A percentile compares a stretch with the other conserved stretches of the same genome.
phyloP scores from a whole-genome alignment of 2,329 filamentous ascomycete species.

The Penicillium digitatum region DNA sequence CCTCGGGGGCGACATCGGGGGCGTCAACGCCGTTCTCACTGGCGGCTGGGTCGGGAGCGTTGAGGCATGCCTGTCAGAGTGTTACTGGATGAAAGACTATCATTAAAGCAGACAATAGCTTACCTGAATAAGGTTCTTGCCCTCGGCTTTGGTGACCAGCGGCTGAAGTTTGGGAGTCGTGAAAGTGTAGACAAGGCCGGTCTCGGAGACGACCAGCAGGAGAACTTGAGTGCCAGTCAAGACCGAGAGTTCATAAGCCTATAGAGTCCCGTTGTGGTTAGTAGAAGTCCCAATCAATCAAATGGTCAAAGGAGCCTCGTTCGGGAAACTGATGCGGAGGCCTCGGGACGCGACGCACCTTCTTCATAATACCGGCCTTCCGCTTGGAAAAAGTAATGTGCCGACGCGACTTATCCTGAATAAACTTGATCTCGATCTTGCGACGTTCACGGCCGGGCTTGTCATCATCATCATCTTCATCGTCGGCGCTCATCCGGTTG shows the following conservation, averaged over 20 bases:
- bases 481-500: conserved; percentile 74
- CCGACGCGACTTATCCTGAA: conserved; percentile 97
- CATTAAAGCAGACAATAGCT: conserved; percentile 26
- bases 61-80: conserved; percentile 77
- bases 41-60: conserved; percentile 86
- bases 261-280: background rate
- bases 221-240: conserved; percentile 97
- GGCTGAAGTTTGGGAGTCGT: conserved; percentile 98
- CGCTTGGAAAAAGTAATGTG: conserved; percentile 99
- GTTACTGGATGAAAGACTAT: conserved; percentile 17
- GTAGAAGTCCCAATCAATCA: background rate
- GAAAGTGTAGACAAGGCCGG: conserved; percentile 95
- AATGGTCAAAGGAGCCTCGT: background rate
- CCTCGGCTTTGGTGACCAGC: conserved; percentile 94
- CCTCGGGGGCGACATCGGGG: conserved; percentile 68
- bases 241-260: conserved; percentile 97
- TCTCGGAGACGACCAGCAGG: conserved; percentile 93
- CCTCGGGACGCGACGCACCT: conserved; percentile 60
- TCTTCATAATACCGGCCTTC: conserved; percentile 99
- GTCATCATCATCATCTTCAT: conserved; percentile 96
- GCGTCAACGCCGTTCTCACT: conserved; percentile 79
- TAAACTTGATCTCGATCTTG: conserved; percentile 99
- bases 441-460: conserved; percentile 96
- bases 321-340: background rate
- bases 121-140: conserved; percentile 99